Percentiles rank a stretch among this genome's conserved stretches.
Evolutionary conservation across 108 stramenopile species (phyloP).

Genomic region (Skeletonema tropicum): DNA sequence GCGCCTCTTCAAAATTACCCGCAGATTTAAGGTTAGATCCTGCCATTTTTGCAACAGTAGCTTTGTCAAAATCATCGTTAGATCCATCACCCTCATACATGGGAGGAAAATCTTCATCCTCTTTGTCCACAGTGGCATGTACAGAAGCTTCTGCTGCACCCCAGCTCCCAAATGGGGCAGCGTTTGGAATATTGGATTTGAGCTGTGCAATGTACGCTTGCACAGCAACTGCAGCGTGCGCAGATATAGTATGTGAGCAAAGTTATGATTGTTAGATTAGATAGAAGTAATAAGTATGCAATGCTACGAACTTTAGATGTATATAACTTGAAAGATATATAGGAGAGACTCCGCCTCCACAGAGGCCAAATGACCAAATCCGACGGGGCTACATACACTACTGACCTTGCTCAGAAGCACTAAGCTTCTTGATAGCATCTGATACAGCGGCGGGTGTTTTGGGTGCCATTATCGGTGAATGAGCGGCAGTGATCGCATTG

Average conservation of each 20-base stretch:
- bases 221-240: constrained; percentile 34
- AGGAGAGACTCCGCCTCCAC: background rate
- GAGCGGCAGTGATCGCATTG: background rate
- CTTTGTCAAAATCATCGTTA: constrained; percentile 74
- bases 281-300: no score
- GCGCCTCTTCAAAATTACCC: constrained; percentile 62
- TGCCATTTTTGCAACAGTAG: constrained; percentile 62
- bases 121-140: constrained; percentile 45
- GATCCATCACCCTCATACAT: constrained; percentile 57
- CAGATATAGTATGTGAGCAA: background rate
- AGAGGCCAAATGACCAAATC: background rate
- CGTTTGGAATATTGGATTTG: constrained; percentile 56
- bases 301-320: background rate
- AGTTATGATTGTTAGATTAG: background rate
- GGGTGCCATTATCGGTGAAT: constrained; percentile 19
- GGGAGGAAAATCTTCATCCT: constrained; percentile 54
- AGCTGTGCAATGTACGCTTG: constrained; percentile 52
- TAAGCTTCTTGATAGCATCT: constrained; percentile 56
- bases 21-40: constrained; percentile 67
- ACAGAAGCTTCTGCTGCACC: constrained; percentile 66
- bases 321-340: background rate
- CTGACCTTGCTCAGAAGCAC: constrained; percentile 55
- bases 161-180: constrained; percentile 77
- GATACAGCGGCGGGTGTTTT: constrained; percentile 48
- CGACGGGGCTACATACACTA: background rate